Evolutionary conservation across 2,329 filamentous ascomycete species (phyloP).

Genomic region (Arthrobotrys iridis): DNA sequence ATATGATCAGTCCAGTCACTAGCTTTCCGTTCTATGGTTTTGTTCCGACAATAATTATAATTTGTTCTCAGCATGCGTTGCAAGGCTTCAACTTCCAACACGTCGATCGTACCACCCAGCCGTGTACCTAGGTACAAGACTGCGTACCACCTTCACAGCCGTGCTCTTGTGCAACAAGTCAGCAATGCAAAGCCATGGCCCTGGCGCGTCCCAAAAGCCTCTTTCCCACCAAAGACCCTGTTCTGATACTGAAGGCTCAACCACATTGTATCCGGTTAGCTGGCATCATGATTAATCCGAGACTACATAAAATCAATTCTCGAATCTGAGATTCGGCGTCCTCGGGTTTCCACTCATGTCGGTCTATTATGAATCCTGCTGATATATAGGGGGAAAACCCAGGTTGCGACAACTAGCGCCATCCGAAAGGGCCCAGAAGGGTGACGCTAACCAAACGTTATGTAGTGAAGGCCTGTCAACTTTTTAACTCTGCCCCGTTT

Average conservation of each 20-base stretch:
- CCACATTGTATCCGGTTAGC: not conserved
- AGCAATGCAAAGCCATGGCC: not conserved
- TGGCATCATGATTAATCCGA: not conserved
- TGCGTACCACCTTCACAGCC: too few relatives aligned
- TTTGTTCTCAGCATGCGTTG: slow-evolving; percentile 1
- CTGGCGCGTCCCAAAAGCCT: not conserved
- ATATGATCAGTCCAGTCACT: too few relatives aligned
- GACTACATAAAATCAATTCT: slow-evolving; percentile 10
- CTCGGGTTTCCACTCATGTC: slow-evolving; percentile 38
- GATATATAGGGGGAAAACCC: slow-evolving; percentile 8
- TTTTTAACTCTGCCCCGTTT: not conserved
- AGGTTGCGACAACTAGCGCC: slow-evolving; percentile 25
- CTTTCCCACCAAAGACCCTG: not conserved
- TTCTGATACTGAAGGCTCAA: slow-evolving; percentile 19
- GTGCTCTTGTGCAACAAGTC: slow-evolving; percentile 7
- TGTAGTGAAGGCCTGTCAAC: slow-evolving; percentile 23
- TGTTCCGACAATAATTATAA: too few relatives aligned
- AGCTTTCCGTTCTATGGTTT: too few relatives aligned
- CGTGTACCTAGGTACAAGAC: too few relatives aligned
- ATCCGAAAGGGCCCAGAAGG: slow-evolving; percentile 20
- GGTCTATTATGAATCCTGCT: slow-evolving; percentile 18
- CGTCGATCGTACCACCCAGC: not conserved
- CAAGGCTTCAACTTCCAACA: slow-evolving; percentile 15
- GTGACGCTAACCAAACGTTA: slow-evolving; percentile 10
- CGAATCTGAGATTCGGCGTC: slow-evolving; percentile 27